Conservation (phyloP, 2,329 filamentous ascomycete species). For the Aspergillus fischeri region DNA sequence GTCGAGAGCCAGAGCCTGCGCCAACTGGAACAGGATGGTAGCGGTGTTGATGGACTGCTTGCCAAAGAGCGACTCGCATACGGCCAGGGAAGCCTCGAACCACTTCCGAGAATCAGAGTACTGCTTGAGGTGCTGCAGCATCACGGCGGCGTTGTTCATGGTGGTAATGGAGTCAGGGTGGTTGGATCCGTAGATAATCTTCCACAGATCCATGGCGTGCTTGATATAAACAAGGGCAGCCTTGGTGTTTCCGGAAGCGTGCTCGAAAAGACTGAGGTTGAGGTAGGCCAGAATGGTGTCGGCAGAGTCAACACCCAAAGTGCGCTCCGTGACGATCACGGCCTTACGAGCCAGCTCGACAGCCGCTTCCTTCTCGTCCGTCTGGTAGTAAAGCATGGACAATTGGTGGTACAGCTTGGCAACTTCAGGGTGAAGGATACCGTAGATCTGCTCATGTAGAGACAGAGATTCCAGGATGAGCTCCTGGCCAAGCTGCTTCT, state of each 20-base stretch:
- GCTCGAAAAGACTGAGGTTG: constrained; percentile 90
- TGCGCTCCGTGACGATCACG: constrained; percentile 92
- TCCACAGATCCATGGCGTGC: constrained; percentile 93
- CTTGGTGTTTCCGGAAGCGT: constrained; percentile 85
- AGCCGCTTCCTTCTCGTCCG: constrained; percentile 96
- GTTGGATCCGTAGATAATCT: constrained; percentile 87
- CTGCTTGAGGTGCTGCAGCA: constrained; percentile 92
- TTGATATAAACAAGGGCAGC: constrained; percentile 82
- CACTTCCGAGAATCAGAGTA: constrained; percentile 93
- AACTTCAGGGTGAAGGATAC: constrained; percentile 93
- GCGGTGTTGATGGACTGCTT: constrained; percentile 88
- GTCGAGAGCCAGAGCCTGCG: constrained; percentile 92
- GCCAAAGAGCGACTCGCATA: constrained; percentile 88
- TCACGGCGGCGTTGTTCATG: constrained; percentile 96
- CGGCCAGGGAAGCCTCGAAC: constrained; percentile 88
- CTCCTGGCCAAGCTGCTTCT: constrained; percentile 94
- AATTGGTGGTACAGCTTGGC: constrained; percentile 91
- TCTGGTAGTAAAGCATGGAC: constrained; percentile 92
- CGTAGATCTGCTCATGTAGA: constrained; percentile 97
- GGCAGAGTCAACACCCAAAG: constrained; percentile 84
- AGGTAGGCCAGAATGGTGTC: constrained; percentile 95
- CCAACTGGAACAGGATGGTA: constrained; percentile 93
- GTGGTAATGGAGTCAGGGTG: constrained; percentile 98
- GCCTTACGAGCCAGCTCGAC: constrained; percentile 95
- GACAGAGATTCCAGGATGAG: constrained; percentile 93